Conservation (phyloP, 768 basidiomycete species). For the Hysterangium stoloniferum region DNA sequence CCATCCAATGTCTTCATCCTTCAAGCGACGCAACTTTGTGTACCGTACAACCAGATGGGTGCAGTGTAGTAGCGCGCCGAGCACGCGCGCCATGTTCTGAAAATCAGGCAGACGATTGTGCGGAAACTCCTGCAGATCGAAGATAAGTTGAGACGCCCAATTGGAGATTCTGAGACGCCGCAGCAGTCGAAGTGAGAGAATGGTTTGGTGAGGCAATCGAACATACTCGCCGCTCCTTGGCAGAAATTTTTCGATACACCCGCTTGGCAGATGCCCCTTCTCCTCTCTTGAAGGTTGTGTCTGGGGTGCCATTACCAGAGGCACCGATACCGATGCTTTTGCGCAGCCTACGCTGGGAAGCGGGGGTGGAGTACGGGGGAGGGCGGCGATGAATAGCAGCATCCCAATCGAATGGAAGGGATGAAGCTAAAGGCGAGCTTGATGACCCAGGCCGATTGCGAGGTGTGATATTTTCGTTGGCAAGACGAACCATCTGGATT, state of each 20-base stretch:
- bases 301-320: background rate
- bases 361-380: slow-evolving; percentile 64
- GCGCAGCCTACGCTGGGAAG: slow-evolving; percentile 28
- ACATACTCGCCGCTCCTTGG: background rate
- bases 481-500: background rate
- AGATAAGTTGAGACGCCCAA: slow-evolving; percentile 49
- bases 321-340: slow-evolving; percentile 29
- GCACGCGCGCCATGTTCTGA: slow-evolving; percentile 54
- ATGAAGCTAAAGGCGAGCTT: slow-evolving; percentile 49
- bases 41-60: slow-evolving; percentile 61
- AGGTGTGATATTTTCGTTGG: no score
- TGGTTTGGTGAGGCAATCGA: background rate
- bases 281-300: background rate
- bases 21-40: slow-evolving; percentile 44
- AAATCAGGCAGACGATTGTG: slow-evolving; percentile 68
- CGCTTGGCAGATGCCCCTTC: background rate
- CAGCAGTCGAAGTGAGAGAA: background rate
- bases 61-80: slow-evolving; percentile 59
- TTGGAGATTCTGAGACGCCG: slow-evolving; percentile 3
- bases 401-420: slow-evolving; percentile 81
- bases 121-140: slow-evolving; percentile 78
- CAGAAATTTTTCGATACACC: slow-evolving; percentile 7
- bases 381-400: slow-evolving; percentile 64
- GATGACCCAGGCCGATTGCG: slow-evolving; percentile 2
- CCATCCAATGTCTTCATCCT: slow-evolving; percentile 68